These are phyloP conservation scores for Kluyveromyces sp. DNA, from an alignment of 1,139 yeast genomes.

Conservation along the genomic window DNA sequence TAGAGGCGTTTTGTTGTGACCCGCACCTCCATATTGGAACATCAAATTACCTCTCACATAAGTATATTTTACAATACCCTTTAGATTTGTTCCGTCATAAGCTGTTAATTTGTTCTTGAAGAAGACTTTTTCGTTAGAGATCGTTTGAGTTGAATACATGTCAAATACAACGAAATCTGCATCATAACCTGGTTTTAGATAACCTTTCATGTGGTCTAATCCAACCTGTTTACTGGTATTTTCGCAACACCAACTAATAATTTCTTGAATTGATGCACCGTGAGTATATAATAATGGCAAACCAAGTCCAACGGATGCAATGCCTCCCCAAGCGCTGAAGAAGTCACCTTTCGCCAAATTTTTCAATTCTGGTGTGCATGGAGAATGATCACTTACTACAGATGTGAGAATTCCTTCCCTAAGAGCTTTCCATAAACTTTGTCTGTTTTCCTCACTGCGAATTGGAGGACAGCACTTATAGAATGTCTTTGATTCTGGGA, in stretches of 20 bases:
- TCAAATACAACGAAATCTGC: conserved; percentile 85
- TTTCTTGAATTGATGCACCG: conserved; percentile 51
- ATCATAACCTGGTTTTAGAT: conserved; percentile 63
- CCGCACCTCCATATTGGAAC: conserved; percentile 45
- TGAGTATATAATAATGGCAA: conserved; percentile 74
- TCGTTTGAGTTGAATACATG: conserved; percentile 45
- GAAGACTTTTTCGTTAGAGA: conserved; percentile 51
- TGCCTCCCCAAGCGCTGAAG: conserved; percentile 96
- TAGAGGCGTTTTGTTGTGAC: conserved; percentile 47
- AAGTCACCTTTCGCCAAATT: conserved; percentile 79
- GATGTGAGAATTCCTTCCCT: conserved; percentile 61
- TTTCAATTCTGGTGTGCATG: conserved; percentile 87
- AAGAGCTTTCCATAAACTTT: conserved; percentile 70
- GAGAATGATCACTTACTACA: conserved; percentile 92
- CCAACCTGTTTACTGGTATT: conserved; percentile 88
- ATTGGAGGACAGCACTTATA: conserved; percentile 96
- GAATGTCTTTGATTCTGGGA: conserved; percentile 68
- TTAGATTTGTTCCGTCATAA: conserved; percentile 60
- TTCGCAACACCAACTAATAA: conserved; percentile 68
- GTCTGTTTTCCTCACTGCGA: conserved; percentile 62
- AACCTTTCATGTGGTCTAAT: conserved; percentile 62
- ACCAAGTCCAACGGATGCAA: conserved; percentile 86
- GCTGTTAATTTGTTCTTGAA: conserved; percentile 88
- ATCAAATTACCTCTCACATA: conserved; percentile 66
- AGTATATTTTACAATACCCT: conserved; percentile 73